Evolutionary conservation across 768 basidiomycete genomes (phyloP).

Genomic region (Butyriboletus loyo): DNA sequence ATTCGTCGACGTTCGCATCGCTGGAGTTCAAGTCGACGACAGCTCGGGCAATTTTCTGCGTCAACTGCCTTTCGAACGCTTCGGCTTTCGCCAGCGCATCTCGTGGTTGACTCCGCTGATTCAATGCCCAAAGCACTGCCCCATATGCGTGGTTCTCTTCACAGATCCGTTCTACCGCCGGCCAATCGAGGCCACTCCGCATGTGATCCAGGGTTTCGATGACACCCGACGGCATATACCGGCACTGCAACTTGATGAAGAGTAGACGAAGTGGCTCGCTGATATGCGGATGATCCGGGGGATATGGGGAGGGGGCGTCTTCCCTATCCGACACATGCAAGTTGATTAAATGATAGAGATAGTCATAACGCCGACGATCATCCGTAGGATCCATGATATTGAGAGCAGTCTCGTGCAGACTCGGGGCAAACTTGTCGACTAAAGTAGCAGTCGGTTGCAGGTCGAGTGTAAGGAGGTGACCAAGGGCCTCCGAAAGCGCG

Average conservation of each 20-base stretch:
- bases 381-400: conserved; percentile 41
- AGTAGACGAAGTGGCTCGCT: conserved; percentile 48
- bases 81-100: conserved; percentile 69
- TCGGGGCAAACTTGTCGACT: conserved; percentile 65
- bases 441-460: conserved; percentile 68
- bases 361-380: conserved; percentile 62
- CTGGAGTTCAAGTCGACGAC: conserved; percentile 27
- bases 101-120: conserved; percentile 58
- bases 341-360: conserved; percentile 72
- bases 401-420: conserved; percentile 64
- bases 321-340: conserved; percentile 44
- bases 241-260: conserved; percentile 74
- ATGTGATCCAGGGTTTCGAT: conserved; percentile 59
- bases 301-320: conserved; percentile 17
- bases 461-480: conserved; percentile 58
- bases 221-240: conserved; percentile 60
- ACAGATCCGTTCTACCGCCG: conserved; percentile 56
- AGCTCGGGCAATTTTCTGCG: conserved; percentile 40
- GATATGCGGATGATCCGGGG: conserved; percentile 43
- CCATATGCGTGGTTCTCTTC: conserved; percentile 65
- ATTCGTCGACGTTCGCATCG: conserved; percentile 27
- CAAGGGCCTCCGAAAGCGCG: conserved; percentile 58
- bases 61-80: conserved; percentile 50
- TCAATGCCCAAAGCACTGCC: conserved; percentile 78
- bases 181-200: conserved; percentile 51